These are phyloP conservation scores for Mrakia hoshinonis DNA, from an alignment of 768 basidiomycete genomes.

Conservation along the genomic window DNA sequence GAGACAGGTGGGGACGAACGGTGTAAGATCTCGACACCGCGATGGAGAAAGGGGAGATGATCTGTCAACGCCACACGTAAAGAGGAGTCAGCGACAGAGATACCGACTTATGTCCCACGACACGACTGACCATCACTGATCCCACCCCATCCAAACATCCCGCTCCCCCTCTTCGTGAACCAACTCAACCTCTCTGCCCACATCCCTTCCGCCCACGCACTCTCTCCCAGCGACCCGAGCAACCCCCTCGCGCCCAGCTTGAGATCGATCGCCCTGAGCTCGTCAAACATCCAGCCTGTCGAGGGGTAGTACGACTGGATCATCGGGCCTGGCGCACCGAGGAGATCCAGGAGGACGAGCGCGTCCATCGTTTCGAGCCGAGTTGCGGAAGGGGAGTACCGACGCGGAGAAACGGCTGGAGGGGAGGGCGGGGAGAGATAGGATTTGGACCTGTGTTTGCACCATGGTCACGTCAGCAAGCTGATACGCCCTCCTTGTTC, in stretches of 20 bases:
- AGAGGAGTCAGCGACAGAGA: neutral
- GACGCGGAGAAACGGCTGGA: slow-evolving; percentile 44
- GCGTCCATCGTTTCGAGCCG: slow-evolving; percentile 76
- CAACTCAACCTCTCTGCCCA: slow-evolving; percentile 54
- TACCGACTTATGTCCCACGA: neutral
- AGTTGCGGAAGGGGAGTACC: slow-evolving; percentile 47
- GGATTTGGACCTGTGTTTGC: neutral
- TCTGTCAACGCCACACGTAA: slow-evolving; percentile 38
- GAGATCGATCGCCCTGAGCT: slow-evolving; percentile 60
- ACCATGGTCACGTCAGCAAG: neutral
- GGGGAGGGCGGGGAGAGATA: neutral
- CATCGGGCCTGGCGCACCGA: slow-evolving; percentile 65
- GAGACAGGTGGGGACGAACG: slow-evolving; percentile 83
- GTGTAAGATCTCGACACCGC: slow-evolving; percentile 81
- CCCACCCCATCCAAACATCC: slow-evolving; percentile 47
- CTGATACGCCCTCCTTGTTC: too few species aligned
- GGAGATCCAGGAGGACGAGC: slow-evolving; percentile 81
- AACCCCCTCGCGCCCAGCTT: slow-evolving; percentile 57
- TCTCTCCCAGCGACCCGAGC: slow-evolving; percentile 27
- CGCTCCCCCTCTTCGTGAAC: slow-evolving; percentile 34
- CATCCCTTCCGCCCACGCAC: slow-evolving; percentile 46
- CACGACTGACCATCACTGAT: slow-evolving; percentile 58
- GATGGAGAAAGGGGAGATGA: slow-evolving; percentile 75
- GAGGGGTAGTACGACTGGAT: slow-evolving; percentile 75
- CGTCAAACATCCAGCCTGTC: slow-evolving; percentile 88